Evolutionary conservation across 805 yeast genomes (phyloP).

Genomic region (Ogataea paradorogensis): DNA sequence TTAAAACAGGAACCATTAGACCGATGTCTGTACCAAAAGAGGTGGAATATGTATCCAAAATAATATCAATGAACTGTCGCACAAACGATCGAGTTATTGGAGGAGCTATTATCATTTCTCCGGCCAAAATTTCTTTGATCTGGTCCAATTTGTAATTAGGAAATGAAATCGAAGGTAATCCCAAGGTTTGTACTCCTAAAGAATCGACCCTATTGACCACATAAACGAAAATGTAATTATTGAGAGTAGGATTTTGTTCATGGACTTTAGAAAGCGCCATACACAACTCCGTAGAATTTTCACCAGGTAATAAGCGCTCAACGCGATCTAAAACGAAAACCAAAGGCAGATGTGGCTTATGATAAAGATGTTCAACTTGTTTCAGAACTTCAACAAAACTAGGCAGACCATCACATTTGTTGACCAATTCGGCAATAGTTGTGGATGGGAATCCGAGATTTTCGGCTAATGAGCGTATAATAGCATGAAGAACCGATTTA

Average conservation of each 20-base stretch:
- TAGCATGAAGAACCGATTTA: slow-evolving; percentile 40
- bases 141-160: slow-evolving; percentile 37
- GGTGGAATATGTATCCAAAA: slow-evolving; percentile 43
- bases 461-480: slow-evolving; percentile 34
- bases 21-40: slow-evolving; percentile 45
- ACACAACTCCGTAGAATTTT: slow-evolving; percentile 37
- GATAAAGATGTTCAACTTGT: slow-evolving; percentile 27
- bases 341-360: slow-evolving; percentile 30
- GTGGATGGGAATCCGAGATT: slow-evolving; percentile 8
- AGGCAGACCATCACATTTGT: slow-evolving; percentile 40
- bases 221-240: slow-evolving; percentile 37
- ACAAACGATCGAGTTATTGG: slow-evolving; percentile 19
- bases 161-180: slow-evolving; percentile 42
- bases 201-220: slow-evolving; percentile 41
- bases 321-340: slow-evolving; percentile 47
- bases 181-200: slow-evolving; percentile 35
- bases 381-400: slow-evolving; percentile 41
- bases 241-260: slow-evolving; percentile 36
- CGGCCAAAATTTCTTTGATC: slow-evolving; percentile 35
- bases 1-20: slow-evolving; percentile 31
- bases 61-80: slow-evolving; percentile 39
- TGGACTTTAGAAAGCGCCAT: slow-evolving; percentile 41
- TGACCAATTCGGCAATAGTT: slow-evolving; percentile 17
- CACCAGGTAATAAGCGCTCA: slow-evolving; percentile 37
- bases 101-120: slow-evolving; percentile 10